These are phyloP conservation scores for Pyrus betulifolia DNA, from an alignment of 306 rosid species.

Conservation along the genomic window DNA sequence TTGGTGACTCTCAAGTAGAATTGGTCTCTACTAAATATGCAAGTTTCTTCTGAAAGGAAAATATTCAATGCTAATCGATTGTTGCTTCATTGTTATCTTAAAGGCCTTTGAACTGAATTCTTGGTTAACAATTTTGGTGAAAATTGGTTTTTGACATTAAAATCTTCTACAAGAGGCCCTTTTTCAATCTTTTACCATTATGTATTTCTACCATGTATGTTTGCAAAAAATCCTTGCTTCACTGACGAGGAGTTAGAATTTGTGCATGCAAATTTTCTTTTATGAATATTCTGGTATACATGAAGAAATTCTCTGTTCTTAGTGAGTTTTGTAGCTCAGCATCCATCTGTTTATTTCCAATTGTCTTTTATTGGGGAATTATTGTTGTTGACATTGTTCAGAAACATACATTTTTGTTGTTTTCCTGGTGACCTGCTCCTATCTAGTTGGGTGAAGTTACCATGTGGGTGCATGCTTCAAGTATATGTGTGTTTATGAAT, in stretches of 20 bases:
- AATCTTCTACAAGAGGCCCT: neutral
- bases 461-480: neutral
- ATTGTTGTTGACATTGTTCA: neutral
- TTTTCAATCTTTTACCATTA: neutral
- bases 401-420: neutral
- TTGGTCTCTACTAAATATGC: constrained; percentile 4
- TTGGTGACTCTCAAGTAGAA: neutral
- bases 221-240: neutral
- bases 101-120: neutral
- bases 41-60: neutral
- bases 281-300: neutral
- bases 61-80: neutral
- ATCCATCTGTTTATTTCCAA: neutral
- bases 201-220: neutral
- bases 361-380: neutral
- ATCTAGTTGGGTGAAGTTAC: neutral
- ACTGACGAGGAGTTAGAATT: neutral
- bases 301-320: neutral
- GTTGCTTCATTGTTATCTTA: neutral
- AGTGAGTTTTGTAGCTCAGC: neutral
- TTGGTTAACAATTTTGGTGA: neutral
- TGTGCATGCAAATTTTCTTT: neutral
- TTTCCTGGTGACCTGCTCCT: neutral
- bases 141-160: neutral
- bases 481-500: neutral